phyloP scores from a whole-genome alignment of 495 filamentous ascomycete species.

The Niebla homalea region DNA sequence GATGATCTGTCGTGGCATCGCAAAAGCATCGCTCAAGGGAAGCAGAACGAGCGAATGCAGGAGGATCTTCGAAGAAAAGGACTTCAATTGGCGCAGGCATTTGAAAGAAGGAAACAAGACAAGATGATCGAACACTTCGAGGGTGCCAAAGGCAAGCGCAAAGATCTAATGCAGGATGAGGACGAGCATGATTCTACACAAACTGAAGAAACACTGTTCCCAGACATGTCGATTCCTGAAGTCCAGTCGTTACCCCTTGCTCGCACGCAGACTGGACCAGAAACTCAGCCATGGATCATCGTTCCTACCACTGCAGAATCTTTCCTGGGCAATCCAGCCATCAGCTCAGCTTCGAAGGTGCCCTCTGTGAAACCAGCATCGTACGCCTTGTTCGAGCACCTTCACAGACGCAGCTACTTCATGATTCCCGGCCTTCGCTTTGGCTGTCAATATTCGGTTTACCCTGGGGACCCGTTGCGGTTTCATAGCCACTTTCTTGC shows the following conservation, averaged over 20 bases:
- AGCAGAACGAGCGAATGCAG: conserved; percentile 13
- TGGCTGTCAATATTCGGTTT: conserved; percentile 84
- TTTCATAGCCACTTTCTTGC: conserved; percentile 91
- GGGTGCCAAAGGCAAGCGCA: conserved; percentile 12
- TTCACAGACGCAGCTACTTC: conserved; percentile 72
- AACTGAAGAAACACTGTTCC: conserved; percentile 31
- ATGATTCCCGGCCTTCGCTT: conserved; percentile 86
- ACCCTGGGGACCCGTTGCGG: conserved; percentile 86
- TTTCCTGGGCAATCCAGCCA: conserved; percentile 28
- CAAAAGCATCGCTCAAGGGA: not conserved
- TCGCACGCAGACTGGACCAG: not conserved
- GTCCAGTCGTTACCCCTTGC: not conserved
- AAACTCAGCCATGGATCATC: conserved; percentile 26
- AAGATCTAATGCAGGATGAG: not conserved
- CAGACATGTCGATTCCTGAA: conserved; percentile 10
- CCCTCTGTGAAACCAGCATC: conserved; percentile 22
- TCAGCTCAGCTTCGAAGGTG: conserved; percentile 35
- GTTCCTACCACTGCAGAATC: conserved; percentile 50
- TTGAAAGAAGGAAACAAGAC: conserved; percentile 17
- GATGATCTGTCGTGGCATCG: conserved; percentile 58
- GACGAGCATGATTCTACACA: not conserved
- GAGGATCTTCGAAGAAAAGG: conserved; percentile 26
- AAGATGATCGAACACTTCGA: conserved; percentile 22
- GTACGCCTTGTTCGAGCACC: conserved; percentile 56
- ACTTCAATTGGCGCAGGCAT: conserved; percentile 28